Evolutionary conservation across 495 filamentous ascomycete genomes (phyloP).

Genomic region (Penicillium coprophilum): DNA sequence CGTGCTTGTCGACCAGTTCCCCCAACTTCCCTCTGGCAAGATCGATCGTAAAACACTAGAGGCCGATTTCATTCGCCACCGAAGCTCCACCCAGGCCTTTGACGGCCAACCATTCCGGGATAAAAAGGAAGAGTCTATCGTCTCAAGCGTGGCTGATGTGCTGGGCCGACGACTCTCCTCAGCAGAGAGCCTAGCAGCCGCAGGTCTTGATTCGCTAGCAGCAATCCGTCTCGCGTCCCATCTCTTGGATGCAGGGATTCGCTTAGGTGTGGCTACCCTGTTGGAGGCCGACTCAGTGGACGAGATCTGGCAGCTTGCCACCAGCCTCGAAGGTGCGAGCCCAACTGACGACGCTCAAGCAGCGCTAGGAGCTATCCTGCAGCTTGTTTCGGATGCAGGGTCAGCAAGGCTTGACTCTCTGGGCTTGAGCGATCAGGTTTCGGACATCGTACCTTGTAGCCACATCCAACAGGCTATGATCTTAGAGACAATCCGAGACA

Average conservation of each 20-base stretch:
- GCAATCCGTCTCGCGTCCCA: slow-evolving; percentile 65
- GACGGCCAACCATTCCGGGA: slow-evolving; percentile 33
- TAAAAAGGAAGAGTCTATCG: slow-evolving; percentile 47
- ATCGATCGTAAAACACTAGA: slow-evolving; percentile 66
- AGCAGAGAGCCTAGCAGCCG: slow-evolving; percentile 46
- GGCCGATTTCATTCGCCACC: slow-evolving; percentile 47
- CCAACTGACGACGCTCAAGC: slow-evolving; percentile 17
- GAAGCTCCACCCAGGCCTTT: slow-evolving; percentile 20
- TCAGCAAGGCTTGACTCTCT: slow-evolving; percentile 22
- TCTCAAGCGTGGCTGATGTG: slow-evolving; percentile 44
- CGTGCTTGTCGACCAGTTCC: slow-evolving; percentile 58
- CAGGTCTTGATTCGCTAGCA: slow-evolving; percentile 70
- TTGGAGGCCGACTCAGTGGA: slow-evolving; percentile 52
- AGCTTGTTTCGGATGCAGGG: slow-evolving; percentile 28
- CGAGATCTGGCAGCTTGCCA: slow-evolving; percentile 29
- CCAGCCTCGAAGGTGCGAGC: slow-evolving; percentile 13
- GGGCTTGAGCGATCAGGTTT: slow-evolving; percentile 37
- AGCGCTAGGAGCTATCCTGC: slow-evolving; percentile 17
- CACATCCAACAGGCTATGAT: slow-evolving; percentile 78
- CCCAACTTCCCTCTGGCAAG: slow-evolving; percentile 75
- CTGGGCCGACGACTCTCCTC: slow-evolving; percentile 43
- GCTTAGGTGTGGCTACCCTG: slow-evolving; percentile 54
- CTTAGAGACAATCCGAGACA: slow-evolving; percentile 57
- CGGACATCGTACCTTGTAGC: slow-evolving; percentile 60
- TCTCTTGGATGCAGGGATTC: slow-evolving; percentile 53